Base-by-base conservation (phyloP, 2,329 filamentous ascomycete genomes). In the Knoxdaviesia proteae region DNA sequence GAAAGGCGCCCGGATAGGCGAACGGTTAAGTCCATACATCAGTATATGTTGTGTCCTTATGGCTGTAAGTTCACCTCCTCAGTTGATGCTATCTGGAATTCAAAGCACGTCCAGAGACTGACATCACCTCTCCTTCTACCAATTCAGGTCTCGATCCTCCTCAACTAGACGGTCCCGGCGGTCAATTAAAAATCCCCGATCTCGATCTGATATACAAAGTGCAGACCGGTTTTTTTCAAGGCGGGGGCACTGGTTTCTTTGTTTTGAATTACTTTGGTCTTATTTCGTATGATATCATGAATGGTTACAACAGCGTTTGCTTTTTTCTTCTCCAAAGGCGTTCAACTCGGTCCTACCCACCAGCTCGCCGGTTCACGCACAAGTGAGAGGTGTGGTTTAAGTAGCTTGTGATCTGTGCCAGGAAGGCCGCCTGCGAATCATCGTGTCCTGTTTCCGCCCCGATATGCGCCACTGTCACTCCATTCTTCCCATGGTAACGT, bases 1-100 rank as follows among this genome's bases (percentile, higher is more conserved):
- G 90, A 94, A 96, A 62, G 86, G 77, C 49, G 90, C 90, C 31
- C 71, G 90, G 49, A 77, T 98, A 56, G 90, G 90, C 35, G 90
- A 98, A 65, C 67, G 90, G 49, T 59, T 98, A 50, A 94, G 86
- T 58, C 90, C 90, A 37, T 96, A 96, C 59, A 84, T 98, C 53
- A 92, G 84, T 63, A 66, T 96, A 57, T 92, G 84, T 58, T 96
- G 88, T 58, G 68, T 94, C 33, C 61, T 84, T 52, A 96, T 98
- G 87, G 90, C 90, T 50, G 90, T 94, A 59, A 47, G 68, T 58
- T 43, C n/a, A 31, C 42, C 35, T 9, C 36, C n/a, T 38, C 38
- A 20, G 9, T 35, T 20, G 34, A 29, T 32, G 32, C 35, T 29
- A 9, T 6, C 6, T 36, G 5, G 5, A 36, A 8, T 39, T 34